Base-by-base conservation (phyloP, 2,329 filamentous ascomycete species). In the Paecilomyces sp. region DNA sequence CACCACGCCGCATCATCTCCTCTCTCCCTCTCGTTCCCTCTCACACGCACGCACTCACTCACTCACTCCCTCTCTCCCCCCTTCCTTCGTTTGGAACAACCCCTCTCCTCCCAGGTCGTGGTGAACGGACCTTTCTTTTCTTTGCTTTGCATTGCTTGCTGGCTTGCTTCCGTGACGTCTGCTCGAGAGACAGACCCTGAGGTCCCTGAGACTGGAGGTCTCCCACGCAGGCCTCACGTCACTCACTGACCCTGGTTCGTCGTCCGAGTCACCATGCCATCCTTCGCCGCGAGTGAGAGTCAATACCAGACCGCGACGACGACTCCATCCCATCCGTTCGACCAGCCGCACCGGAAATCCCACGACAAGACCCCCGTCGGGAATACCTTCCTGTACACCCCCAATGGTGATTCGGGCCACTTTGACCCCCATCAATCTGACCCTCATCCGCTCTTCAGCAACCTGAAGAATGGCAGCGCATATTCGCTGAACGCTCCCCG, bases 401-500 rank as follows among this genome's bases (percentile, higher is more conserved):
- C 76, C 65, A 77, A 77, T 69, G 73, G 74, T 59, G 77, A 79
- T 62, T 66, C 71, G n/a, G 74, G 68, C 57, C 69, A 74, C 57
- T 63, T 74, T 57, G 75, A 79, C 57, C 60, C 71, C 15, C 68
- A 68, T 47, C 68, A 73, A 58, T 71, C 73, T 63, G 75, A 78
- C 62, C 75, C 62, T 25, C 58, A 63, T 33, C 68, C 70, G 55
- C 67, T 76, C 61, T 61, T 74, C 63, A 72, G 73, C 56, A 69
- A 71, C 31, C 59, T 74, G 36, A 77, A 75, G 68, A 75, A 78
- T 72, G 81, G 84, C 68, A 87, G 81, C 74, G 83, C 87, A 76
- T 83, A 79, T 72, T 81, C 84, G 41, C 69, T 85, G 69, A 80
- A 82, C 65, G 86, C 87, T 70, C 84, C 81, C 64, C 80, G 78